Percentiles rank a stretch among this genome's conserved stretches.
phyloP scores from a whole-genome alignment of 2,329 filamentous ascomycete genomes.

The Diaporthe vexans region DNA sequence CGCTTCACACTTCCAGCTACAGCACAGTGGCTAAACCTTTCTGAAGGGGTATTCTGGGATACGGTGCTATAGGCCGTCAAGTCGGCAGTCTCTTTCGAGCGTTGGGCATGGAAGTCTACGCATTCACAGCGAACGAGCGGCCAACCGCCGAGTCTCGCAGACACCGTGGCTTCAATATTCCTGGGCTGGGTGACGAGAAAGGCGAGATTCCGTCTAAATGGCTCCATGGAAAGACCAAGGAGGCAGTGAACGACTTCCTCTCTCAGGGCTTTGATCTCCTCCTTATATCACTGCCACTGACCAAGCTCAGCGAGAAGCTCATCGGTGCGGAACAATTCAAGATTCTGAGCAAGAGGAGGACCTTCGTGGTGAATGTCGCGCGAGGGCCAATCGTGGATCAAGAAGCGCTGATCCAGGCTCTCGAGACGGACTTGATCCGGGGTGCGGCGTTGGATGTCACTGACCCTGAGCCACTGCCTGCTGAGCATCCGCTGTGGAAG shows the following conservation, averaged over 20 bases:
- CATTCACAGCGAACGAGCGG: conserved; percentile 74
- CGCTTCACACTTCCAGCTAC: neutral
- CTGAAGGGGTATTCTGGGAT: conserved; percentile 55
- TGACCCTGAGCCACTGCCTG: conserved; percentile 78
- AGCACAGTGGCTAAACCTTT: neutral
- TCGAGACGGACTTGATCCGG: conserved; percentile 55
- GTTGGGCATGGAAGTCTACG: conserved; percentile 76
- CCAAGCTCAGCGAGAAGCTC: conserved; percentile 52
- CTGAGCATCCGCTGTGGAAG: conserved; percentile 75
- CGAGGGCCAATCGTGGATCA: conserved; percentile 61
- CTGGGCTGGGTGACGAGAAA: conserved; percentile 67
- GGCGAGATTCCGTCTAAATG: conserved; percentile 56
- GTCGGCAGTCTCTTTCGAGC: conserved; percentile 64
- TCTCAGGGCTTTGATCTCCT: conserved; percentile 58
- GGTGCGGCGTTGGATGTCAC: conserved; percentile 80
- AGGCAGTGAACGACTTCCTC: conserved; percentile 57
- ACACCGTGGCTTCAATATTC: conserved; percentile 73
- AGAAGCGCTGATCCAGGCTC: conserved; percentile 67
- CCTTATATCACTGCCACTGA: conserved; percentile 57
- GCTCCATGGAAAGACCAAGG: conserved; percentile 53
- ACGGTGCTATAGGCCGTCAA: conserved; percentile 60
- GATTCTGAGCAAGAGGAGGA: conserved; percentile 56
- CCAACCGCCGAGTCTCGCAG: conserved; percentile 68
- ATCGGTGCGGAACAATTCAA: conserved; percentile 60
- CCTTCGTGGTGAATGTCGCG: conserved; percentile 76